Conservation (phyloP, 768 basidiomycete genomes). For the Leccinum incarnatum region DNA sequence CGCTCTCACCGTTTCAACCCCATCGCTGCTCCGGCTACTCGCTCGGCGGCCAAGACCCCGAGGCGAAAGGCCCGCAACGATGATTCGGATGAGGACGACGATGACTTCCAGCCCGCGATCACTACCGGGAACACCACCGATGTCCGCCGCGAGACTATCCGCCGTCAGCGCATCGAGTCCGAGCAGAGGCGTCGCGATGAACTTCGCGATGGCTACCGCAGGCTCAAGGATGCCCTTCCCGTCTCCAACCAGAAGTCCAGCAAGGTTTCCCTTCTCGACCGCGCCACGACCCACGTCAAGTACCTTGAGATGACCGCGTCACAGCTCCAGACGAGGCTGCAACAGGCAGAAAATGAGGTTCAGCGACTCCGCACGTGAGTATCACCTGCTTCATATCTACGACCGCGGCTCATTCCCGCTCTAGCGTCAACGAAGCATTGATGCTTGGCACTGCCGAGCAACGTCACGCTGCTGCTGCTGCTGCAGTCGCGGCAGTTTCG, state of each 20-base stretch:
- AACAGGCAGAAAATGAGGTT: slow-evolving; percentile 78
- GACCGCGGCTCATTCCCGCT: not conserved
- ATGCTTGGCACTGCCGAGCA: slow-evolving; percentile 84
- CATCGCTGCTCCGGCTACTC: slow-evolving; percentile 49
- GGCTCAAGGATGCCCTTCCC: slow-evolving; percentile 88
- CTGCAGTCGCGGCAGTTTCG: slow-evolving; percentile 53
- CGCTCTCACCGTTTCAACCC: slow-evolving; percentile 81
- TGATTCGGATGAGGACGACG: slow-evolving; percentile 70
- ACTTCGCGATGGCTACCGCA: slow-evolving; percentile 87
- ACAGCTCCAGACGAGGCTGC: slow-evolving; percentile 71
- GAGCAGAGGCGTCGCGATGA: slow-evolving; percentile 91
- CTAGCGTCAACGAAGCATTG: slow-evolving; percentile 80
- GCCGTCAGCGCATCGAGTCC: slow-evolving; percentile 90
- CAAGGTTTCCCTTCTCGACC: slow-evolving; percentile 88
- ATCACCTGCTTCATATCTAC: not conserved
- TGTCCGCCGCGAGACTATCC: slow-evolving; percentile 84
- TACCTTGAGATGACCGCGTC: slow-evolving; percentile 79
- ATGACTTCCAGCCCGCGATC: slow-evolving; percentile 63
- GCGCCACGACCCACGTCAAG: slow-evolving; percentile 84
- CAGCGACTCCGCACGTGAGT: slow-evolving; percentile 66
- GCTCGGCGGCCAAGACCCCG: slow-evolving; percentile 52
- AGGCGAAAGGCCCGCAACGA: slow-evolving; percentile 53
- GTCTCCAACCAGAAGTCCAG: slow-evolving; percentile 89
- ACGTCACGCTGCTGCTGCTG: slow-evolving; percentile 55
- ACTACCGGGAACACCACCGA: slow-evolving; percentile 49